Percentiles rank a stretch among this genome's conserved stretches.
Conservation (phyloP, 805 yeast genomes). For the Saccharomycopsis babjevae region DNA sequence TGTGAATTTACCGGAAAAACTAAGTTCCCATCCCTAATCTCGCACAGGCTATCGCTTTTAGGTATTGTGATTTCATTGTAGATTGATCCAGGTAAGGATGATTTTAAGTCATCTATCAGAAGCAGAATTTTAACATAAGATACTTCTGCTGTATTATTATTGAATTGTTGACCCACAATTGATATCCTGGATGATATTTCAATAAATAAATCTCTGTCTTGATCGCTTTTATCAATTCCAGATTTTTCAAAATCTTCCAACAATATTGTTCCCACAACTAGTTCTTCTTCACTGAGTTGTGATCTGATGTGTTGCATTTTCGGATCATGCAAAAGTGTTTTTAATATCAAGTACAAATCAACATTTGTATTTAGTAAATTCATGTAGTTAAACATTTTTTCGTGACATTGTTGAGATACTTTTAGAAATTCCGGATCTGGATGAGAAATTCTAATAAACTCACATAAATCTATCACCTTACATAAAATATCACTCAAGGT, state of each 20-base stretch:
- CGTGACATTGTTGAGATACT: slow-evolving; percentile 84
- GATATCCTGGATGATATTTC: slow-evolving; percentile 73
- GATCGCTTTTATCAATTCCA: slow-evolving; percentile 70
- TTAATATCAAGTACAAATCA: slow-evolving; percentile 52
- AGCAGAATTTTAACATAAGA: slow-evolving; percentile 24
- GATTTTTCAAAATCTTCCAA: slow-evolving; percentile 82
- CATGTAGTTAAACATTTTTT: slow-evolving; percentile 87
- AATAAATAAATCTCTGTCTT: slow-evolving; percentile 60
- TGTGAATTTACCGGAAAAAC: slow-evolving; percentile 53
- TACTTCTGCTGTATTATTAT: slow-evolving; percentile 34
- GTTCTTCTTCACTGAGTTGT: slow-evolving; percentile 59
- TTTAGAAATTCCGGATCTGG: slow-evolving; percentile 60
- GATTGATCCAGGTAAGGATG: slow-evolving; percentile 17
- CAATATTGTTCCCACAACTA: slow-evolving; percentile 70
- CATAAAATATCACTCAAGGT: slow-evolving; percentile 81
- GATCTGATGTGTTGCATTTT: slow-evolving; percentile 24
- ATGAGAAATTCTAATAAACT: slow-evolving; percentile 80
- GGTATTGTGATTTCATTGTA: slow-evolving; percentile 6
- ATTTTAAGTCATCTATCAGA: slow-evolving; percentile 24
- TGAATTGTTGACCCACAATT: slow-evolving; percentile 68
- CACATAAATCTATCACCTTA: slow-evolving; percentile 88
- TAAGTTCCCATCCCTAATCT: slow-evolving; percentile 29
- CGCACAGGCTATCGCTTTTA: background rate
- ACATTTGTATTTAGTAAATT: slow-evolving; percentile 80
- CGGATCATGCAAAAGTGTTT: slow-evolving; percentile 38